phyloP scores from a whole-genome alignment of 2,329 filamentous ascomycete genomes.

The Cercospora sp. region DNA sequence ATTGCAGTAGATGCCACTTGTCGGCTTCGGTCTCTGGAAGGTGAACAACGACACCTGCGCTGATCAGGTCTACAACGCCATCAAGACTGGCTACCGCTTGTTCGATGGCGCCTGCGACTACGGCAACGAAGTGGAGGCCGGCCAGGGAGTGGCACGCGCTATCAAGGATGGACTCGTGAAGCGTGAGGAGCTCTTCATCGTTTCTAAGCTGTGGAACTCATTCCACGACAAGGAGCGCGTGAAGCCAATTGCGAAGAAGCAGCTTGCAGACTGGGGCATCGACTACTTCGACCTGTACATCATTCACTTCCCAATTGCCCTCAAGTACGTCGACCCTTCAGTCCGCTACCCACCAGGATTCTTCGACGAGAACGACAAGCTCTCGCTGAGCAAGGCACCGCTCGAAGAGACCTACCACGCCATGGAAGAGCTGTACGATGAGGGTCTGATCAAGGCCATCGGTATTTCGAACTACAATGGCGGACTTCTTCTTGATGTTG shows the following conservation, averaged over 20 bases:
- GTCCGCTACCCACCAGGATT: slow-evolving; percentile 80
- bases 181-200: slow-evolving; percentile 85
- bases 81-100: slow-evolving; percentile 61
- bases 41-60: slow-evolving; percentile 71
- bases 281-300: slow-evolving; percentile 90
- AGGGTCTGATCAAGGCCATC: slow-evolving; percentile 69
- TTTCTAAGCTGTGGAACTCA: slow-evolving; percentile 82
- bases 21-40: slow-evolving; percentile 82
- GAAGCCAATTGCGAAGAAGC: slow-evolving; percentile 71
- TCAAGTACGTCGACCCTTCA: slow-evolving; percentile 79
- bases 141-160: slow-evolving; percentile 73
- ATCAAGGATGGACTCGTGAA: slow-evolving; percentile 79
- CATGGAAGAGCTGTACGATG: slow-evolving; percentile 72
- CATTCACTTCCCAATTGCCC: slow-evolving; percentile 76
- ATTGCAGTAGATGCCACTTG: slow-evolving; percentile 64
- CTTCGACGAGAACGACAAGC: slow-evolving; percentile 62
- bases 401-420: slow-evolving; percentile 81
- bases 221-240: slow-evolving; percentile 82
- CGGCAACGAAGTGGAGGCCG: slow-evolving; percentile 77
- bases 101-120: slow-evolving; percentile 71
- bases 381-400: slow-evolving; percentile 67
- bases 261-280: slow-evolving; percentile 78
- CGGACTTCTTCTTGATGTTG: slow-evolving; percentile 73
- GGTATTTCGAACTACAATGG: slow-evolving; percentile 83
- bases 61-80: slow-evolving; percentile 74